Conservation (phyloP, 2,329 filamentous ascomycete species). For the Parastagonospora avenae region DNA sequence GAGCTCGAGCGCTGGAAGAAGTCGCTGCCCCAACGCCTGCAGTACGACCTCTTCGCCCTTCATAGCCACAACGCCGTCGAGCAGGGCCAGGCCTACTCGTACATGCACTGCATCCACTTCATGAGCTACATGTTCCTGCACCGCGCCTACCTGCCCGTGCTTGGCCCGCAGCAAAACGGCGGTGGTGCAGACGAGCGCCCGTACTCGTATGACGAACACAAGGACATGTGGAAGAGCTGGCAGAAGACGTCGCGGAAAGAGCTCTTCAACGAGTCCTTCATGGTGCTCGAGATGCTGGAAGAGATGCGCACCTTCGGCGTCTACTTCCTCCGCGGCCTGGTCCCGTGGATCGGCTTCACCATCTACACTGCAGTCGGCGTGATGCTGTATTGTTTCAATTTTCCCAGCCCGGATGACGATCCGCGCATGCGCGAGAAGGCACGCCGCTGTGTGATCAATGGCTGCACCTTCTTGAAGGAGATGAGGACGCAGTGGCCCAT, state of each 20-base stretch:
- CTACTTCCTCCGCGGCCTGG: slow-evolving; percentile 47
- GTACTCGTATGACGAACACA: slow-evolving; percentile 39
- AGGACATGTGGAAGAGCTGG: slow-evolving; percentile 45
- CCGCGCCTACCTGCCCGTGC: slow-evolving; percentile 47
- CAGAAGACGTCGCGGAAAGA: slow-evolving; percentile 43
- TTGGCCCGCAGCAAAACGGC: slow-evolving; percentile 40
- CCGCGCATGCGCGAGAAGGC: slow-evolving; percentile 39
- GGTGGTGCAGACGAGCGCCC: slow-evolving; percentile 35
- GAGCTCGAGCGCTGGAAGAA: slow-evolving; percentile 45
- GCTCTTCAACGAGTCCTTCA: slow-evolving; percentile 43
- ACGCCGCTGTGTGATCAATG: slow-evolving; percentile 41
- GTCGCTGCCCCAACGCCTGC: slow-evolving; percentile 41
- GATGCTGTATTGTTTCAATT: slow-evolving; percentile 48
- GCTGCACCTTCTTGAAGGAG: slow-evolving; percentile 46
- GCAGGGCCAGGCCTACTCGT: slow-evolving; percentile 49
- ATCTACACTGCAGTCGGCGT: slow-evolving; percentile 50
- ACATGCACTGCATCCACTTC: slow-evolving; percentile 51
- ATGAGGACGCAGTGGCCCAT: slow-evolving; percentile 51
- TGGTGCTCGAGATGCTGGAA: slow-evolving; percentile 49
- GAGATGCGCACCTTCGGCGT: slow-evolving; percentile 49
- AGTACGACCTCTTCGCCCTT: slow-evolving; percentile 46
- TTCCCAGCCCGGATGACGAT: slow-evolving; percentile 44
- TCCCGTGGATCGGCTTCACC: slow-evolving; percentile 51
- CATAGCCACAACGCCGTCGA: slow-evolving; percentile 51
- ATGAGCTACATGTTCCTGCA: slow-evolving; percentile 51